Percentiles rank a stretch among this genome's conserved stretches.
phyloP scores from a whole-genome alignment of 331 rosid species.

The Prunus yedoensis region DNA sequence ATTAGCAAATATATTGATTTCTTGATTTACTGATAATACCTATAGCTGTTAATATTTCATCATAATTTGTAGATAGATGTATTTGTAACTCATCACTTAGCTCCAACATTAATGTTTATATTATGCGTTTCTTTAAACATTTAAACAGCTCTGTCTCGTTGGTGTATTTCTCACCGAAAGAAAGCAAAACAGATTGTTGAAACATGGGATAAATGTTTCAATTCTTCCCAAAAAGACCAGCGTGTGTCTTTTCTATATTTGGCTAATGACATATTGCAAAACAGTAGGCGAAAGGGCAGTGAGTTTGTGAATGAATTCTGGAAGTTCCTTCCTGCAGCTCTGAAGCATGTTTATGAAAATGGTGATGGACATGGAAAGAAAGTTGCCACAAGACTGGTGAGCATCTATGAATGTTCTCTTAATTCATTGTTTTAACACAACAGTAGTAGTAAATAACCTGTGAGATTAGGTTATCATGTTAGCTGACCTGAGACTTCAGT shows the following conservation, averaged over 20 bases:
- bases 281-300: constrained; percentile 86
- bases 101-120: background rate
- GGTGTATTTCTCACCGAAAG: constrained; percentile 82
- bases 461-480: background rate
- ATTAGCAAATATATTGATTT: background rate
- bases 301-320: constrained; percentile 94
- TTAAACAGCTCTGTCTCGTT: constrained; percentile 68
- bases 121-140: constrained; percentile 47
- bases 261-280: constrained; percentile 93
- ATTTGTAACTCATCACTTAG: background rate
- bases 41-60: background rate
- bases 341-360: constrained; percentile 59
- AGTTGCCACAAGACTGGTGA: constrained; percentile 71
- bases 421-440: constrained; percentile 6
- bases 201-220: constrained; percentile 85
- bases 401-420: constrained; percentile 16
- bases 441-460: background rate
- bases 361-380: constrained; percentile 69
- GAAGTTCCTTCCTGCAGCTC: constrained; percentile 89
- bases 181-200: constrained; percentile 80
- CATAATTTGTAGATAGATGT: background rate
- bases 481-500: background rate
- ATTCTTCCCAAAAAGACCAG: constrained; percentile 72
- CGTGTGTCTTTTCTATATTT: constrained; percentile 69
- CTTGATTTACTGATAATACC: background rate